phyloP scores from a whole-genome alignment of 2,329 filamentous ascomycete species.

The Cryphonectria naterciae region DNA sequence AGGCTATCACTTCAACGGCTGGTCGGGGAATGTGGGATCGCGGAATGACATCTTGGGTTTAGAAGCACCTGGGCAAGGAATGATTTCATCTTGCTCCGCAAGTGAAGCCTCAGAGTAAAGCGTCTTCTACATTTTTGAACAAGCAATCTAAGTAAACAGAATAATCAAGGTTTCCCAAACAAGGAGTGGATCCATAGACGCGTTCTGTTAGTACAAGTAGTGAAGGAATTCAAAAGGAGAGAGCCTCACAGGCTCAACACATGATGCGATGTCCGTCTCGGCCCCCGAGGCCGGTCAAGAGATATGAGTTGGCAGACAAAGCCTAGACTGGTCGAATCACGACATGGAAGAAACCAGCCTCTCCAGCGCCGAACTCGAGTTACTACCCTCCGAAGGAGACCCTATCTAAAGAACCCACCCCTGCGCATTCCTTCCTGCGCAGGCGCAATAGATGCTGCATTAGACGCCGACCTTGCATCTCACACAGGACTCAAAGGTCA shows the following conservation, averaged over 20 bases:
- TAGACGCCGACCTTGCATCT: not conserved
- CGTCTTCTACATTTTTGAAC: not conserved
- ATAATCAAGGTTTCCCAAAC: not conserved
- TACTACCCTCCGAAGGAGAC: not conserved
- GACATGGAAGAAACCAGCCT: not conserved
- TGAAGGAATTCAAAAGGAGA: not conserved
- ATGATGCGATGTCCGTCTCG: not conserved
- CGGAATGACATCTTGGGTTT: not conserved
- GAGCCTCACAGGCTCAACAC: not conserved
- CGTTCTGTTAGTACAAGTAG: not conserved
- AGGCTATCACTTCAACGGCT: not conserved
- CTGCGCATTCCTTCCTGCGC: conserved; percentile 6
- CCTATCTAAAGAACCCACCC: conserved; percentile 8
- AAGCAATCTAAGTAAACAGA: not conserved
- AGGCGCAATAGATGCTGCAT: conserved; percentile 12
- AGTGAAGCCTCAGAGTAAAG: not conserved
- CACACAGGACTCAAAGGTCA: not conserved
- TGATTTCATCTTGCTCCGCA: not conserved
- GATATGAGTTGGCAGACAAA: not conserved
- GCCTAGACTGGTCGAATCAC: not conserved
- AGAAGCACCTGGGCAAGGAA: not conserved
- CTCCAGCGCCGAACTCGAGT: not conserved
- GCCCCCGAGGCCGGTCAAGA: not conserved
- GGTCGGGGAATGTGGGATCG: not conserved
- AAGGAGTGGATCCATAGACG: not conserved